These are phyloP conservation scores for Aspergillus sp. DNA, from an alignment of 2,329 filamentous ascomycete genomes.

Conservation along the genomic window DNA sequence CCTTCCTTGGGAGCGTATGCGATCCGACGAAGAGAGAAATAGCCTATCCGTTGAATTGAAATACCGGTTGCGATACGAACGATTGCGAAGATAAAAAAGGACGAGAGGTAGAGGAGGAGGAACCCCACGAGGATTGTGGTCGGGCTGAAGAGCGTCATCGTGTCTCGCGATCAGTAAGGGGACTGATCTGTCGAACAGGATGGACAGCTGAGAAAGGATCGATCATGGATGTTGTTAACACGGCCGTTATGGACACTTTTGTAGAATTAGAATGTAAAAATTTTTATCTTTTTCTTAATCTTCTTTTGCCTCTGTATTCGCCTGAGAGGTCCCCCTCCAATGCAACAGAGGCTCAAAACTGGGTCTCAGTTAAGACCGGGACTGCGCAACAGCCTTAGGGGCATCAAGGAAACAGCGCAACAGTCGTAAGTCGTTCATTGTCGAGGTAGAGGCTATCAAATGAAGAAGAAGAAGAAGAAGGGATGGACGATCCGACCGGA, in stretches of 20 bases:
- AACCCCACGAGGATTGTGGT: conserved; percentile 83
- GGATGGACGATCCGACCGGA: conserved; percentile 1
- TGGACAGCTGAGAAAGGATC: conserved; percentile 7
- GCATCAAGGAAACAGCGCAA: conserved; percentile 6
- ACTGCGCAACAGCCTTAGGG: conserved; percentile 10
- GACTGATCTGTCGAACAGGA: conserved; percentile 22
- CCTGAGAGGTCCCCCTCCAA: conserved; percentile 3
- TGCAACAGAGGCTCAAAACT: conserved; percentile 2
- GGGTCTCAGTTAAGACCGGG: conserved; percentile 18
- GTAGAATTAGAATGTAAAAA: background rate
- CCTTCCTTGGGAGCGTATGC: conserved; percentile 88
- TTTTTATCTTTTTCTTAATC: too few relatives aligned
- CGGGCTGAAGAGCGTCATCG: conserved; percentile 50
- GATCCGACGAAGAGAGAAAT: conserved; percentile 84
- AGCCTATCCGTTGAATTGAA: conserved; percentile 92
- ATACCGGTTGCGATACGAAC: conserved; percentile 88
- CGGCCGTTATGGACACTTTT: background rate
- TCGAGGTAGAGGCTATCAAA: background rate
- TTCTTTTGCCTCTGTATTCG: background rate
- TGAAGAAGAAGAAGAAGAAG: background rate
- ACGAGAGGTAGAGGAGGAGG: conserved; percentile 81
- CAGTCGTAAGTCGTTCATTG: conserved; percentile 13
- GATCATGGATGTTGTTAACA: conserved; percentile 15
- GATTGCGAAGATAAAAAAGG: conserved; percentile 90
- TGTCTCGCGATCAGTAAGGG: conserved; percentile 27